Base-by-base conservation (phyloP, 192 early-diverging fungal species). In the Spizellomyces punctatus region DNA sequence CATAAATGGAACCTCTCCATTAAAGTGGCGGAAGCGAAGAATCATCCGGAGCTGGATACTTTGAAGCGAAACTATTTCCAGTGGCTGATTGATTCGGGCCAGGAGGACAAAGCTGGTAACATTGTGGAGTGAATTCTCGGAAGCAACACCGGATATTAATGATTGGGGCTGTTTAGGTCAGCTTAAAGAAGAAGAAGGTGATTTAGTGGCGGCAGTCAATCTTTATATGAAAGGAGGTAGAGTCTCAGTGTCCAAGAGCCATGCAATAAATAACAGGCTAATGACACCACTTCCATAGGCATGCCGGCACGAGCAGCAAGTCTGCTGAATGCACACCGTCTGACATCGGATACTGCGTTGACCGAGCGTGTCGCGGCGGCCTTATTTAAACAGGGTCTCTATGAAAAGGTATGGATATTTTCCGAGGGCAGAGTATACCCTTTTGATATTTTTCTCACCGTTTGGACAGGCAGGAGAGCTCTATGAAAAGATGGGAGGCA, bases 1-100 rank as follows among this genome's bases (percentile, higher is more conserved):
- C 88, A 89, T 75, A 86, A 89, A 69, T 89, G 88, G 88, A 76
- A 89, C 59, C 67, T 83, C 58, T 88, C 83, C 6, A 89, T 89
- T 59, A 89, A 89, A 71, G 86, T 89, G 16, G 88, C 88, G 8
- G 88, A 89, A 64, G 55, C 78, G 41, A 87, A 82, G 58, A 86
- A 89, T 66, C 86, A 89, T 73, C 83, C 85, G 8, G 85, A 89
- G 59, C 72, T 89, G 43, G 85, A 83, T 6, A 80, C 66, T 19
- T 71, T 89, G 72, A 86, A 82, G 58, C 69, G 73, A n/a, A 89
- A 89, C 71, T 89, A 89, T 74, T 81, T 84, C 56, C 79, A 82
- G 66, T 89, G 88, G 88, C 75, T 89, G 16, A 77, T 89, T 63
- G 86, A 89, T 45, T 83, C 85, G 5, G 85, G 86, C 4, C 88